phyloP scores from a whole-genome alignment of 148 eudicot species.

The Cornus suecica region DNA sequence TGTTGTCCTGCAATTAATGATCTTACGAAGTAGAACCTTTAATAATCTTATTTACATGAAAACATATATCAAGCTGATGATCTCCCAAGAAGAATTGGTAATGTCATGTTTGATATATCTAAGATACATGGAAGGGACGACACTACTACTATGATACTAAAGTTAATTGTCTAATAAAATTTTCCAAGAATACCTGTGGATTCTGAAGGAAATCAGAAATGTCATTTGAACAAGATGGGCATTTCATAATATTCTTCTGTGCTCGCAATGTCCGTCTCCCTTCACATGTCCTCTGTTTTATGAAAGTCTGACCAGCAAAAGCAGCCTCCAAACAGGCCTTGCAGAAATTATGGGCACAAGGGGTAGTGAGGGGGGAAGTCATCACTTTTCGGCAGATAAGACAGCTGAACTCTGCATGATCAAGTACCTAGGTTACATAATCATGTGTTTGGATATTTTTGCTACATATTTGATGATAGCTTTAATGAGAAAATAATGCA shows the following conservation, averaged over 20 bases:
- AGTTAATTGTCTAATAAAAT: neutral
- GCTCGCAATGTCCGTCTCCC: conserved; percentile 70
- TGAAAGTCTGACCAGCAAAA: conserved; percentile 69
- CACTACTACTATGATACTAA: neutral
- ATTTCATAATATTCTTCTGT: conserved; percentile 84
- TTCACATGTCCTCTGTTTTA: conserved; percentile 54
- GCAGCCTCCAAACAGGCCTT: conserved; percentile 77
- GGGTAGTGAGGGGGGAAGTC: conserved; percentile 78
- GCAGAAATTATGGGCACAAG: conserved; percentile 99
- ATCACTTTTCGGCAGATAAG: conserved; percentile 72
- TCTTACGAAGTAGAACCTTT: no score
- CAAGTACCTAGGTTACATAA: conserved; percentile 1
- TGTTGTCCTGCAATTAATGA: neutral
- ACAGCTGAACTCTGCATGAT: conserved; percentile 70
- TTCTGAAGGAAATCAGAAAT: conserved; percentile 76
- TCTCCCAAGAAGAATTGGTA: no score
- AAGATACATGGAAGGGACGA: neutral
- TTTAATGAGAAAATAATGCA: neutral
- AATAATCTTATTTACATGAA: no score
- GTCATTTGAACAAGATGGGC: conserved; percentile 77
- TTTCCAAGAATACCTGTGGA: conserved; percentile 54
- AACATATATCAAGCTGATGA: no score
- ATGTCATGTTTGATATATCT: neutral
- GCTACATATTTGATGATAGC: neutral
- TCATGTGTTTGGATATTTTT: neutral